phyloP scores from a whole-genome alignment of 306 rosid species.

The Vigna mungo region DNA sequence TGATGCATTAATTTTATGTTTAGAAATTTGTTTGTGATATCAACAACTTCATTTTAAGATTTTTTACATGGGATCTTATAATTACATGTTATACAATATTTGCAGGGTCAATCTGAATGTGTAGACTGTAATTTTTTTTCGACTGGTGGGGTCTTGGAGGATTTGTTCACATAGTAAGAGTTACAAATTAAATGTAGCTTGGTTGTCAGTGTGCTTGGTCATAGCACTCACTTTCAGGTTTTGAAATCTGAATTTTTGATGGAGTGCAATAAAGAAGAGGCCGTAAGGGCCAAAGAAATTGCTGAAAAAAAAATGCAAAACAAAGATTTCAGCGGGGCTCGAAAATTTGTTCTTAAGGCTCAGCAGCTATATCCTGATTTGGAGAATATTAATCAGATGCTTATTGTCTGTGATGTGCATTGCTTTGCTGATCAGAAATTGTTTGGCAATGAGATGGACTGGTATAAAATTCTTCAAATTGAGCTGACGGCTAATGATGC shows the following conservation, averaged over 20 bases:
- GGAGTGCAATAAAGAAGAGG: conserved; percentile 97
- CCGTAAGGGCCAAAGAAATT: conserved; percentile 82
- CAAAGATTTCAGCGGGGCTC: conserved; percentile 86
- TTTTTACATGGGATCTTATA: conserved; percentile 37
- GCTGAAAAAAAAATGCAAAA: conserved; percentile 83
- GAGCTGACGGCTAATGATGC: conserved; percentile 75
- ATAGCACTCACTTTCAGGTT: conserved; percentile 45
- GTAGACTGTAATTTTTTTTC: conserved; percentile 20
- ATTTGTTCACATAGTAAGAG: neutral
- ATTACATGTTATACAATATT: conserved; percentile 35
- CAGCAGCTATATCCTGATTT: conserved; percentile 77
- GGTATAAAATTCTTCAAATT: conserved; percentile 87
- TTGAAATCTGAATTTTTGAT: conserved; percentile 50
- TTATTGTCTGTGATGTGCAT: conserved; percentile 89
- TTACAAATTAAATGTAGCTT: conserved; percentile 43
- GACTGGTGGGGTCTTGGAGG: conserved; percentile 35
- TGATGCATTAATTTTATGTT: conserved; percentile 27
- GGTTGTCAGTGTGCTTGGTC: conserved; percentile 31
- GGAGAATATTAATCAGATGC: conserved; percentile 84
- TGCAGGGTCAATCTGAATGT: conserved; percentile 48
- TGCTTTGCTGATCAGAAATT: conserved; percentile 70
- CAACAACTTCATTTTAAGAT: neutral
- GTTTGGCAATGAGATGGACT: conserved; percentile 63
- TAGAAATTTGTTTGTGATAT: conserved; percentile 31
- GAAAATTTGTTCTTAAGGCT: conserved; percentile 68